Evolutionary conservation across 306 rosid species (phyloP), one percentile per base, ranked within the genome.

Genomic region (Erythrophleum fordii): DNA sequence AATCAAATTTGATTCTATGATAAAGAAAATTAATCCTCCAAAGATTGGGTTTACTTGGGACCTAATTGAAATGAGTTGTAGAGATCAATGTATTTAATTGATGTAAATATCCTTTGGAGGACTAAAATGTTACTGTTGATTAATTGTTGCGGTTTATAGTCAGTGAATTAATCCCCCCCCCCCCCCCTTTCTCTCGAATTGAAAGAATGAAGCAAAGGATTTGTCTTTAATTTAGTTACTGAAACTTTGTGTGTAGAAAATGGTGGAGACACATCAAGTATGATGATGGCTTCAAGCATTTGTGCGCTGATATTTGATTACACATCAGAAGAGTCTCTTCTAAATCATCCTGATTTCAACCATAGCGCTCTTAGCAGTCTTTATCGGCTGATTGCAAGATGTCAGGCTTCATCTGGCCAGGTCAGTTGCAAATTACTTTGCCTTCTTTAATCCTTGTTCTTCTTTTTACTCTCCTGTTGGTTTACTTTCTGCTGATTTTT

Each of bases 211-310:
- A 62, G 31, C 69, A 70, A 65, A 53, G 37, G 29, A 56, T 59
- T 52, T 49, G 17, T 83, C 71, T 51, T 72, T 82, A 56, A 59
- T 59, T 23, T 59, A 28, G 65, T 73, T 72, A 59, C 60, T 64
- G 86, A 73, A 76, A 74, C 68, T 48, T 85, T 72, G 28, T 70
- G 82, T 88, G 77, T 80, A 95, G 99, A 86, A 77, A 84, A 77
- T 61, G 64, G 82, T 14, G 72, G 75, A 46, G 98, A 93, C 71
- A 90, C 77, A 12, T 87, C 96, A 18, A 86, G 85, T 79, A 72
- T 78, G 51, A 88, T 89, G 93, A 93, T 93, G 99, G 95, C 93
- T 35, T 87, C 93, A 39, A 88, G 92, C 88, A 90, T 93, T 73
- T 91, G 99, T 29, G 45, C 97, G 1, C 83, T 95, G 81, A 72